Conservation (phyloP, 805 yeast genomes). For the Maudiozyma turicensis region DNA sequence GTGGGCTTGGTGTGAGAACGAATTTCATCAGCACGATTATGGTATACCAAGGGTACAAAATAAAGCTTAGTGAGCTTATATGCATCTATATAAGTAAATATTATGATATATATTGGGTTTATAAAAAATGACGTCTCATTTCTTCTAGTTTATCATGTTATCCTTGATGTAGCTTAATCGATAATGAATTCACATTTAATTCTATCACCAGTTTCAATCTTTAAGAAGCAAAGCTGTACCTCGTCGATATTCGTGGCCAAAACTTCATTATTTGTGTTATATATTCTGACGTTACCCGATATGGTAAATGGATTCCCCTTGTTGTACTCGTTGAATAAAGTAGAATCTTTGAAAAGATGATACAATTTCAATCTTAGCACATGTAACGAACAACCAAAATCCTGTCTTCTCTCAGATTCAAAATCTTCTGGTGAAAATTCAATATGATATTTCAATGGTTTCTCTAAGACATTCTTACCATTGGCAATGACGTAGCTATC, state of each 20-base stretch:
- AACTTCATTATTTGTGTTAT: slow-evolving; percentile 26
- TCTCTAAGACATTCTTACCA: slow-evolving; percentile 15
- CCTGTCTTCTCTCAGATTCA: slow-evolving; percentile 48
- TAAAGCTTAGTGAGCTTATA: not conserved
- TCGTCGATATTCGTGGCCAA: slow-evolving; percentile 31
- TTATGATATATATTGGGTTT: not conserved
- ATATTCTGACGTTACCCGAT: slow-evolving; percentile 30
- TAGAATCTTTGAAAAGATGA: slow-evolving; percentile 41
- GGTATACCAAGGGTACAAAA: slow-evolving; percentile 29
- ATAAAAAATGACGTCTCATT: not conserved
- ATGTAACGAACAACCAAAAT: slow-evolving; percentile 57
- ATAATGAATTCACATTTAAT: slow-evolving; percentile 31
- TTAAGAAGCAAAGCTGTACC: slow-evolving; percentile 40
- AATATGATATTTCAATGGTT: slow-evolving; percentile 49
- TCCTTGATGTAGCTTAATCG: not conserved
- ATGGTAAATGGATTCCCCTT: slow-evolving; percentile 18
- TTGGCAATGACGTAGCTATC: slow-evolving; percentile 34
- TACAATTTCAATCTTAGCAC: slow-evolving; percentile 51
- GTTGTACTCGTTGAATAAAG: slow-evolving; percentile 20
- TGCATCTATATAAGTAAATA: not conserved
- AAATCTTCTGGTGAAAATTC: slow-evolving; percentile 81
- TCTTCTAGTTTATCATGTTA: not conserved
- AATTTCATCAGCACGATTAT: slow-evolving; percentile 32
- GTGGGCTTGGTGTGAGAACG: slow-evolving; percentile 58
- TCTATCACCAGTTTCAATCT: slow-evolving; percentile 45